Conservation (phyloP, 768 basidiomycete genomes). For the Naganishia kalamii region DNA sequence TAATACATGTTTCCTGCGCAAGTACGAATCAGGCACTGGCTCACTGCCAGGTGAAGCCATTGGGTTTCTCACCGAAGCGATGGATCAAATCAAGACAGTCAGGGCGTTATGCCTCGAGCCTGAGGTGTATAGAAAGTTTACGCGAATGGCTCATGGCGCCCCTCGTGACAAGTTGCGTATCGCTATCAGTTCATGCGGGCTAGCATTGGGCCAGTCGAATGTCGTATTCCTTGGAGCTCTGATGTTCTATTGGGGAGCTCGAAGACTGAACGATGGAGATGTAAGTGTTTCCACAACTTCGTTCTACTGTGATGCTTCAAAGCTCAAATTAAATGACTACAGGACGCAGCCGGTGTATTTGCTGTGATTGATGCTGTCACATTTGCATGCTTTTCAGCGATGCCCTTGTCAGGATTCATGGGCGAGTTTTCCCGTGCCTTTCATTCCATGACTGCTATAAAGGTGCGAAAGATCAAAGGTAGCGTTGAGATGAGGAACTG, state of each 20-base stretch:
- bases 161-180: conserved; percentile 5
- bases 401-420: neutral
- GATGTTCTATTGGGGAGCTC: conserved; percentile 33
- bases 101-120: conserved; percentile 29
- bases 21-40: conserved; percentile 26
- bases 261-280: conserved; percentile 11
- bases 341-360: neutral
- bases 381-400: neutral
- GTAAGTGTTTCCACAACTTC: too few relatives aligned
- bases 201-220: conserved; percentile 26
- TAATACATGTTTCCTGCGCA: conserved; percentile 26
- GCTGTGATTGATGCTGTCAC: neutral
- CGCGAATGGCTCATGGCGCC: conserved; percentile 10
- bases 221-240: conserved; percentile 29
- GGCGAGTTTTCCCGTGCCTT: neutral
- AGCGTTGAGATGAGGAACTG: neutral
- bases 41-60: conserved; percentile 18
- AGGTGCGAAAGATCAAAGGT: neutral
- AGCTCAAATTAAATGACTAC: too few relatives aligned
- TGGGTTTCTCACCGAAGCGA: conserved; percentile 30
- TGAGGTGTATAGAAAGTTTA: conserved; percentile 26
- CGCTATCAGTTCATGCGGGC: conserved; percentile 15
- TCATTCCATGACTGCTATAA: neutral
- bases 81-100: conserved; percentile 28
- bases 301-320: too few relatives aligned